phyloP scores from a whole-genome alignment of 176 grass and related monocot species.

The Raddia distichophylla region DNA sequence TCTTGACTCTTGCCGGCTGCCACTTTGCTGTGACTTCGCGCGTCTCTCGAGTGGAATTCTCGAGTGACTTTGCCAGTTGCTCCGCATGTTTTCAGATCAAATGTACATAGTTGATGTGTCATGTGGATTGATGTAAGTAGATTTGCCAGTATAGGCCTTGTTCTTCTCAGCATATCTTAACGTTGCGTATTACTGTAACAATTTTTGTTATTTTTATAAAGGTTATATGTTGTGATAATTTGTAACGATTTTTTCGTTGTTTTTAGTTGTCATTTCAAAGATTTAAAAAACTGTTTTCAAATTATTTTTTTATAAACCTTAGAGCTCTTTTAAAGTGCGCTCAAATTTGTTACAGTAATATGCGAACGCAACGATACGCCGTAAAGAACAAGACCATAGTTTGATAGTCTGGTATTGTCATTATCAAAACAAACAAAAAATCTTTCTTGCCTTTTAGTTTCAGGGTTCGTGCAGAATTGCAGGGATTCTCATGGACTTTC shows the following conservation, averaged over 20 bases:
- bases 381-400: too few species aligned
- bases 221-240: too few species aligned
- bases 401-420: background rate
- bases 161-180: too few species aligned
- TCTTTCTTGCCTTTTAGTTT: background rate
- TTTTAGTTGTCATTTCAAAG: too few species aligned
- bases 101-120: conserved; percentile 16
- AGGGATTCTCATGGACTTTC: background rate
- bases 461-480: background rate
- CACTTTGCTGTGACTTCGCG: background rate
- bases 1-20: background rate
- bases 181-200: too few species aligned
- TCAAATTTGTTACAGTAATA: too few species aligned
- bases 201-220: too few species aligned
- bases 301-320: too few species aligned
- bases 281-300: too few species aligned
- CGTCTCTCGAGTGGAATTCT: background rate
- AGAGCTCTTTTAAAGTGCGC: too few species aligned
- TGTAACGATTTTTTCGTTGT: too few species aligned
- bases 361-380: too few species aligned
- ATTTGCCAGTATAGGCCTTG: background rate
- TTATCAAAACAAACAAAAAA: background rate
- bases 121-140: conserved; percentile 10
- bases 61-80: background rate
- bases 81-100: conserved; percentile 35